phyloP scores from a whole-genome alignment of 345 rosid genomes.

The Salix suchowensis region DNA sequence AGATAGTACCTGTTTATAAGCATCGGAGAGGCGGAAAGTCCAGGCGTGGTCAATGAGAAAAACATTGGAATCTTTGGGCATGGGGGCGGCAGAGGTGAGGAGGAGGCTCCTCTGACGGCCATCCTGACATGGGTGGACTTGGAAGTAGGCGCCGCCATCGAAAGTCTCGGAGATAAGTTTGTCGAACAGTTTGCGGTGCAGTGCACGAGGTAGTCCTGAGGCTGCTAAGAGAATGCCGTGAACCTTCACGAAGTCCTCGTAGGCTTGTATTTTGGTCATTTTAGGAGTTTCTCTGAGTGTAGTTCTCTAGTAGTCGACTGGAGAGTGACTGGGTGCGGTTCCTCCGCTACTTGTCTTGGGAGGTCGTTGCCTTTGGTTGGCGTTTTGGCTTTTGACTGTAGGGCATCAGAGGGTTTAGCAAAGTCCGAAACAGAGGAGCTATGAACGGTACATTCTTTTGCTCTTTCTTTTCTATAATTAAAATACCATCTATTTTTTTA shows the following conservation, averaged over 20 bases:
- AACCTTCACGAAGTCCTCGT: conserved; percentile 71
- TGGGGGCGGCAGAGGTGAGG: conserved; percentile 44
- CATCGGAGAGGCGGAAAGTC: conserved; percentile 88
- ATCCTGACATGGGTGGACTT: conserved; percentile 58
- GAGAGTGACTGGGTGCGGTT: background rate
- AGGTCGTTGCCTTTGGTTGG: too few relatives aligned
- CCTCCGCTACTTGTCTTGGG: too few relatives aligned
- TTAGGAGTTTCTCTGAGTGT: background rate
- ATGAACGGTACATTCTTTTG: too few relatives aligned
- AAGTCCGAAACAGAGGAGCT: too few relatives aligned
- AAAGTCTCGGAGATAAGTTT: conserved; percentile 68
- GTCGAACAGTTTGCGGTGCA: conserved; percentile 62
- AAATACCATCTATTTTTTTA: too few relatives aligned
- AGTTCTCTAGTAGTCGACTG: too few relatives aligned
- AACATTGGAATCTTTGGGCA: conserved; percentile 60
- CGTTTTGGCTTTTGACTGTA: too few relatives aligned
- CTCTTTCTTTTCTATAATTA: too few relatives aligned
- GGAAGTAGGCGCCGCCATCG: conserved; percentile 78
- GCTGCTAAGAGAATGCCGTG: conserved; percentile 79
- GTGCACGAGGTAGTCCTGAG: conserved; percentile 68
- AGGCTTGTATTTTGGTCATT: conserved; percentile 26
- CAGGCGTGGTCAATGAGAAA: conserved; percentile 93
- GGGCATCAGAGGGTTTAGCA: too few relatives aligned
- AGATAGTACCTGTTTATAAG: conserved; percentile 53
- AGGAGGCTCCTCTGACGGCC: conserved; percentile 68